These are phyloP conservation scores for Schizophyllum amplum DNA, from an alignment of 1,284 basidiomycete species.

Conservation along the genomic window DNA sequence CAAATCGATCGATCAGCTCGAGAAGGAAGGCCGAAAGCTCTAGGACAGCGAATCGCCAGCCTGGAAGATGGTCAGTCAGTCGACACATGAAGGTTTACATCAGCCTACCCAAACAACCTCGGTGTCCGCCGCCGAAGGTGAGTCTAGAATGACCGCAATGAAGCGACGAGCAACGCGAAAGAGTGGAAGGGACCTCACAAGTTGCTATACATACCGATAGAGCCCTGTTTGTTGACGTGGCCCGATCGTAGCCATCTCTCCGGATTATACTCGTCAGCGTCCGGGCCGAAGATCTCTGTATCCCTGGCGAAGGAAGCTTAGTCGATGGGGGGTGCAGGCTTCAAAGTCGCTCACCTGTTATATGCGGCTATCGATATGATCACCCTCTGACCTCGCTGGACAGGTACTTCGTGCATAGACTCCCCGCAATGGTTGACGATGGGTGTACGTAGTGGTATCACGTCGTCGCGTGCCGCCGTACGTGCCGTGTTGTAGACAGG, in stretches of 20 bases:
- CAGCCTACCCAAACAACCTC: constrained; percentile 41
- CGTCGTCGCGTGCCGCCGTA: constrained; percentile 1
- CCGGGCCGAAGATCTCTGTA: constrained; percentile 3
- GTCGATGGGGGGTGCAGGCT: neutral
- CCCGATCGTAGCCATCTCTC: constrained; percentile 3
- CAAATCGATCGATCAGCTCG: constrained; percentile 39
- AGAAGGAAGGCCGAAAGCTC: constrained; percentile 45
- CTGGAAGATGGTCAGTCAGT: neutral
- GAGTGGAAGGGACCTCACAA: neutral
- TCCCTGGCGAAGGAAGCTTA: neutral
- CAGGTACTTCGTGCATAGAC: neutral
- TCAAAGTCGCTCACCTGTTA: neutral
- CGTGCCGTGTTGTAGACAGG: neutral
- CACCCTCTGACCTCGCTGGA: neutral
- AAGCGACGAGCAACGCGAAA: constrained; percentile 2
- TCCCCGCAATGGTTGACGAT: constrained; percentile 1
- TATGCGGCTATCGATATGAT: neutral
- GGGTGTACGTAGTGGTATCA: neutral
- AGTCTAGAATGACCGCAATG: constrained; percentile 21
- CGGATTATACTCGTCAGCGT: constrained; percentile 5
- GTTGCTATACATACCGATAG: neutral
- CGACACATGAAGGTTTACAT: constrained; percentile 29
- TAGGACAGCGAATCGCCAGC: constrained; percentile 23
- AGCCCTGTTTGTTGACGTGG: neutral
- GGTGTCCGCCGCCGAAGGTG: constrained; percentile 35